Evolutionary conservation across 2,329 filamentous ascomycete species (phyloP), one percentile per base, ranked within the genome.

Genomic region (Penicillium sp.): DNA sequence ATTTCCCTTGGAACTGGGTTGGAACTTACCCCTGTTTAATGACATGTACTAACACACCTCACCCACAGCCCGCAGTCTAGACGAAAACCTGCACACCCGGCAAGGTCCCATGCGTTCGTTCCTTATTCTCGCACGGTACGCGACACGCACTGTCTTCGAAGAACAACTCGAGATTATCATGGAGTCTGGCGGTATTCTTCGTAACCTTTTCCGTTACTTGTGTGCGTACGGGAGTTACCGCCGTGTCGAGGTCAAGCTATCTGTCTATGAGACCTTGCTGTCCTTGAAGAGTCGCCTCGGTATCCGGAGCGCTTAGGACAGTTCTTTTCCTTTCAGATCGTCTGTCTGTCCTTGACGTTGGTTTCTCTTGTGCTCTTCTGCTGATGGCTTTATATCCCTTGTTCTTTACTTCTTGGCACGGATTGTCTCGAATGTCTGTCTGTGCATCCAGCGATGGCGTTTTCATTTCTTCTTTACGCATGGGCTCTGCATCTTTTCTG

Each of bases 21-120:
- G n/a, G n/a, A n/a, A n/a, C n/a, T n/a, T n/a, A n/a, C n/a, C 7
- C 28, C 9, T 28, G 25, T 35, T 34, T 10, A 6, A 8, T 30
- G 0, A 13, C 28, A 22, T n/a, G 3, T 7, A 30, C 46, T 53
- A 52, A 60, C 44, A 47, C 29, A 25, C 28, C 37, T 16, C 16
- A n/a, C n/a, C n/a, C n/a, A 29, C 52, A 81, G 78, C 93, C 13
- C 84, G 93, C 56, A 93, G 87, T 61, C 80, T 99, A 14, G 93
- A 99, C 67, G 93, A 99, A 75, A 91, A 87, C 64, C 61, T 78
- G 13, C 75, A 77, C 46, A 77, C 75, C n/a, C 70, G 71, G 35
- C 71, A 82, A 60, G 82, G 82, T 1, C 81, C 82, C 1, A 72
- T 82, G 41, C 75, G 81, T 30, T 80, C 79, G 3, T 84, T 86